These are phyloP conservation scores for Tetrapisispora iriomotensis DNA, from an alignment of 805 yeast genomes.

Conservation along the genomic window DNA sequence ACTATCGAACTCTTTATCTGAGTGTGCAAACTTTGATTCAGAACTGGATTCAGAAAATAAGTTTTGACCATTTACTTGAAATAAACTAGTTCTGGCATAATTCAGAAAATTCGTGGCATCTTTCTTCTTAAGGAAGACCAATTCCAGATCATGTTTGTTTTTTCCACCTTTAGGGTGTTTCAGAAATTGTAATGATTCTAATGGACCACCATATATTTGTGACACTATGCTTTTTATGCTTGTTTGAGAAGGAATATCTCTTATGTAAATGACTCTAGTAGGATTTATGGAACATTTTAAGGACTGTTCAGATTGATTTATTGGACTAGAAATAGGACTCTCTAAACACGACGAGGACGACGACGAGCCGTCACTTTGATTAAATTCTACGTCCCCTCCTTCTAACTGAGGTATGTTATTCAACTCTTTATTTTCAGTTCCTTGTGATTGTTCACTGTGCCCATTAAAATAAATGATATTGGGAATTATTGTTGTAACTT, in stretches of 20 bases:
- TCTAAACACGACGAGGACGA: not conserved
- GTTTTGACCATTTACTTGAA: constrained; percentile 48
- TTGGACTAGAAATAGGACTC: constrained; percentile 1
- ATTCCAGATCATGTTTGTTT: constrained; percentile 31
- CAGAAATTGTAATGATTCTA: constrained; percentile 39
- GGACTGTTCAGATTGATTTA: not conserved
- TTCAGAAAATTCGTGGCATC: constrained; percentile 47
- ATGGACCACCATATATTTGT: constrained; percentile 60
- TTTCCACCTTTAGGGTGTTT: constrained; percentile 5
- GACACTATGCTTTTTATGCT: constrained; percentile 43
- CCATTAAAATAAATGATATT: not conserved
- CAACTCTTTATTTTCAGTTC: not conserved
- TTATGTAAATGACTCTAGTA: constrained; percentile 2
- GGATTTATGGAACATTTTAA: not conserved
- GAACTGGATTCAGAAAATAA: constrained; percentile 27
- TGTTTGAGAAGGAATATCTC: constrained; percentile 33
- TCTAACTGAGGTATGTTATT: not conserved
- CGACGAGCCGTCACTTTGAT: no score
- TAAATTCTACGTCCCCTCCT: no score
- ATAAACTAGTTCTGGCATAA: constrained; percentile 43
- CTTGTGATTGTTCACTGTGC: not conserved
- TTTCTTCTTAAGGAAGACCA: constrained; percentile 43
- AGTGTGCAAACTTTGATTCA: constrained; percentile 30
- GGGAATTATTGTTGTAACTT: not conserved
- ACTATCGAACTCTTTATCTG: not conserved